Evolutionary conservation across 495 filamentous ascomycete genomes (phyloP).

Genomic region (Xylaria longipes): DNA sequence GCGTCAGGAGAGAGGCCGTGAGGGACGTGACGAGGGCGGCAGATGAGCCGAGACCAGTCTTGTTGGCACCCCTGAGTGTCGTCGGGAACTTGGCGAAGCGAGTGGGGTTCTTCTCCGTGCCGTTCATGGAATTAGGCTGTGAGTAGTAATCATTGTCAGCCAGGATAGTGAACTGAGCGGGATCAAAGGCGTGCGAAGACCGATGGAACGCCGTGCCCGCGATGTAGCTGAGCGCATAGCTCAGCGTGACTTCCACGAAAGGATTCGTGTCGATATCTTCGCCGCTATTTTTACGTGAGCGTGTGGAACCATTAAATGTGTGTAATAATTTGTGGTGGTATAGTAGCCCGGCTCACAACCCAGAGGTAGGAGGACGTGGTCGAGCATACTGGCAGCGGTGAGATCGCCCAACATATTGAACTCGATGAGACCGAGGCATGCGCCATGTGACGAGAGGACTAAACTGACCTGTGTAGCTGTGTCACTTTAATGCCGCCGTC

Average conservation of each 20-base stretch:
- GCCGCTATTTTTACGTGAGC: slow-evolving; percentile 33
- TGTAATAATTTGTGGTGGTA: neutral
- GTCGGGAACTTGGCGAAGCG: slow-evolving; percentile 82
- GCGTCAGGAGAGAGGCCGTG: slow-evolving; percentile 77
- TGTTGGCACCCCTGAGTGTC: slow-evolving; percentile 79
- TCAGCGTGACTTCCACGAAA: slow-evolving; percentile 89
- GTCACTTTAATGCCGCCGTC: slow-evolving; percentile 78
- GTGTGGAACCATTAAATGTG: slow-evolving; percentile 19
- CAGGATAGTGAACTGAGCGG: slow-evolving; percentile 81
- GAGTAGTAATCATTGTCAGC: slow-evolving; percentile 98
- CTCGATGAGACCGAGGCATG: slow-evolving; percentile 18
- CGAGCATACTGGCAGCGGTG: neutral
- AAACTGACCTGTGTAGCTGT: slow-evolving; percentile 77
- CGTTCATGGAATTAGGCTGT: slow-evolving; percentile 53
- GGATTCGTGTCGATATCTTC: slow-evolving; percentile 62
- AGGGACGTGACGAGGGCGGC: slow-evolving; percentile 94
- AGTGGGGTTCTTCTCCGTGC: slow-evolving; percentile 28
- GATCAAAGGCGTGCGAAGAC: slow-evolving; percentile 63
- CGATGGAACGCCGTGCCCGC: slow-evolving; percentile 58
- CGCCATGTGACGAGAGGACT: neutral
- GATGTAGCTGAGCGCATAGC: slow-evolving; percentile 86
- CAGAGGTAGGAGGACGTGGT: neutral
- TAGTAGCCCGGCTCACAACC: neutral
- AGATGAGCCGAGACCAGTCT: slow-evolving; percentile 95
- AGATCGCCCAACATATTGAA: slow-evolving; percentile 15